Evolutionary conservation across 106 monocot genomes (phyloP), one percentile per base, ranked within the genome.

Genomic region (Allium sativum): DNA sequence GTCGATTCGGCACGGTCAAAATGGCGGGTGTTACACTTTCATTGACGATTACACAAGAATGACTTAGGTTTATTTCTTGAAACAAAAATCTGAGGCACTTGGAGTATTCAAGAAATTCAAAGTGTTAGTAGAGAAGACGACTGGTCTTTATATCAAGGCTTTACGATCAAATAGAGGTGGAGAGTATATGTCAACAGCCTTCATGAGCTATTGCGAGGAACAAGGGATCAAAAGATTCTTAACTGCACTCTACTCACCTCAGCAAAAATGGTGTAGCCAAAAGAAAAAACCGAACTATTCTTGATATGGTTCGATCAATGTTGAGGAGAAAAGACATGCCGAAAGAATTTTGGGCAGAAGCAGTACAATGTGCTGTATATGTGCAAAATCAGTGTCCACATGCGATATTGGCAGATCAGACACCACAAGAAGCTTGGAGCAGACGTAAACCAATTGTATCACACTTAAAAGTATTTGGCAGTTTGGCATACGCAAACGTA

Each of bases 321-420:
- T 18, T 62, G 61, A 62, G 18, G 12, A 44, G 61, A n/a, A 62
- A 62, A 21, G 20, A 42, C 1, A 62, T 62, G 61, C 41, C 61
- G 42, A 62, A 45, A 44, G 0, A n/a, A 62, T 62, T 62, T 62
- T 62, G 61, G 61, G 1, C 41, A 21, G 42, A 62, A 57, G 61
- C 41, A 5, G 61, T 42, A 17, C 61, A 44, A 17, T 62, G 61
- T 31, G 31, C n/a, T n/a, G n/a, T n/a, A n/a, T n/a, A n/a, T n/a
- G n/a, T n/a, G n/a, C 31, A 31, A 1, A 1, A 21, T 31, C 22
- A 0, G 2, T 62, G 42, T 17, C 61, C 45, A 18, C 61, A 45
- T 62, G 61, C 10, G 17, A 62, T 44, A 21, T 62, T 62, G 42
- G 61, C 0, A 10, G 42, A 62, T 62, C 42, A 62, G 44, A 44